A percentile compares a stretch with the other conserved stretches of the same genome.
phyloP scores from a whole-genome alignment of 1,284 basidiomycete species.

The Pholiota adiposa region DNA sequence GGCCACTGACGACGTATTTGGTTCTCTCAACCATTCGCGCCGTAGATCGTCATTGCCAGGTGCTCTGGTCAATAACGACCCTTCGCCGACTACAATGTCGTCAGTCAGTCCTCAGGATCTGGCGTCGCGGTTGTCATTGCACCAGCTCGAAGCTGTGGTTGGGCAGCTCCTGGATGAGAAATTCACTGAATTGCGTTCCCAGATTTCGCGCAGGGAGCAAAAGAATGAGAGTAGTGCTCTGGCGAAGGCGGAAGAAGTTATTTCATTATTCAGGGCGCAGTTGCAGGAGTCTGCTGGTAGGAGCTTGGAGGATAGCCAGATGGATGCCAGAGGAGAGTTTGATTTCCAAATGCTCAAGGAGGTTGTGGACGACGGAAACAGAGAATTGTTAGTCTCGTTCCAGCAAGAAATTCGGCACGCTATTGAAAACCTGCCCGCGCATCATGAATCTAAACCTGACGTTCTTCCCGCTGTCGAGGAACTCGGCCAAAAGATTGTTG shows the following conservation, averaged over 20 bases:
- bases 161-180: conserved; percentile 69
- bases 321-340: conserved; percentile 74
- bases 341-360: conserved; percentile 78
- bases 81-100: conserved; percentile 28
- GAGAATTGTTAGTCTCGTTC: conserved; percentile 58
- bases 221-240: conserved; percentile 46
- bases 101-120: conserved; percentile 54
- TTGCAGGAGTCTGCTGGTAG: conserved; percentile 63
- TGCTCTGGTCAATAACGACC: conserved; percentile 43
- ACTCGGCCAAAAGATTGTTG: conserved; percentile 55
- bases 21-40: conserved; percentile 41
- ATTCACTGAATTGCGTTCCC: conserved; percentile 54
- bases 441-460: conserved; percentile 25
- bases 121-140: conserved; percentile 58
- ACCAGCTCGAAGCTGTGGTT: conserved; percentile 61
- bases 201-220: conserved; percentile 36
- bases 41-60: conserved; percentile 68
- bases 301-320: conserved; percentile 64
- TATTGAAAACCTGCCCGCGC: conserved; percentile 36
- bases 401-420: conserved; percentile 60
- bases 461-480: conserved; percentile 55
- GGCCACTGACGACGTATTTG: conserved; percentile 57
- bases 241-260: conserved; percentile 65
- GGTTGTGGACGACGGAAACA: conserved; percentile 68
- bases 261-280: conserved; percentile 68